These are phyloP conservation scores for Leccinum olivaceopallidum DNA, from an alignment of 768 basidiomycete genomes.

Conservation along the genomic window DNA sequence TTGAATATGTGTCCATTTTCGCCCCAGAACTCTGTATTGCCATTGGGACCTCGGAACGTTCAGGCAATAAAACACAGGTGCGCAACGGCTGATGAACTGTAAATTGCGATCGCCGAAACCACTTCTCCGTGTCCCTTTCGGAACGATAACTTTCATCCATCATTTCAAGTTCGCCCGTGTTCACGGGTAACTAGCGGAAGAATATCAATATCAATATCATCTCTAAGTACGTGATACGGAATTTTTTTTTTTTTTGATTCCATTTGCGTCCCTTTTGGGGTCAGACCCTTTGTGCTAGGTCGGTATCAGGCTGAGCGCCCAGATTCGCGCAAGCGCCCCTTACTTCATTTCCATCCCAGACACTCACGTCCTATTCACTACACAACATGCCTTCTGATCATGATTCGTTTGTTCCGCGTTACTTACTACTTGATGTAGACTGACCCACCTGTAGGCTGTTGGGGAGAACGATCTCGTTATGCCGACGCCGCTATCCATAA, in stretches of 20 bases:
- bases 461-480: conserved; percentile 84
- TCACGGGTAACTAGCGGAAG: conserved; percentile 51
- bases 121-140: too few relatives aligned
- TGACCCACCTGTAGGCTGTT: conserved; percentile 55
- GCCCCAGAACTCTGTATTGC: too few relatives aligned
- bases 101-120: too few relatives aligned
- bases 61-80: too few relatives aligned
- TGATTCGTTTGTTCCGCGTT: too few relatives aligned
- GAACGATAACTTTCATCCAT: too few relatives aligned
- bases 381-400: neutral
- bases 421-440: neutral
- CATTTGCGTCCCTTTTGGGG: too few relatives aligned
- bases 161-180: too few relatives aligned
- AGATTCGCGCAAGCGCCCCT: conserved; percentile 94
- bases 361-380: conserved; percentile 89
- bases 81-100: too few relatives aligned
- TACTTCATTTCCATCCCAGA: conserved; percentile 93
- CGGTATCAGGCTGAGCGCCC: conserved; percentile 91
- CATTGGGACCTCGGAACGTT: too few relatives aligned
- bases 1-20: too few relatives aligned
- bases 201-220: conserved; percentile 76
- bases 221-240: conserved; percentile 21
- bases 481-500: conserved; percentile 39
- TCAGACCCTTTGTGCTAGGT: conserved; percentile 50
- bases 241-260: too few relatives aligned